Conservation (phyloP, 768 basidiomycete genomes). For the Amanita thiersii region DNA sequence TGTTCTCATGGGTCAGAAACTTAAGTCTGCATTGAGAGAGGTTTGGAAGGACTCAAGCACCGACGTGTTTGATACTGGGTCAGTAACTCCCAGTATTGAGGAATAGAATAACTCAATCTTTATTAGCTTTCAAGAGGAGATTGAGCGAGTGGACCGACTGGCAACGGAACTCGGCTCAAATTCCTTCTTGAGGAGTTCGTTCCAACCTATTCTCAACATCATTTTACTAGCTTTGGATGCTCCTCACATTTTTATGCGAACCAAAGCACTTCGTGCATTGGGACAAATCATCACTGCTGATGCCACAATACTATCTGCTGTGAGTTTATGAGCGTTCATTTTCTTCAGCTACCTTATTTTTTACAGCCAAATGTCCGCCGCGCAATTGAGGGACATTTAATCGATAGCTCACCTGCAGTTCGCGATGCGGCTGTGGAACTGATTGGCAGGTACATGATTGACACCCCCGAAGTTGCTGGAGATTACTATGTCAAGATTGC, state of each 20-base stretch:
- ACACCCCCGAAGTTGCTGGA: conserved; percentile 78
- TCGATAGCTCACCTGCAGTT: conserved; percentile 89
- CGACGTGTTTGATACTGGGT: conserved; percentile 85
- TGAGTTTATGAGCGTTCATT: conserved; percentile 25
- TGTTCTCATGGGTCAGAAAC: conserved; percentile 39
- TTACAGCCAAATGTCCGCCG: conserved; percentile 67
- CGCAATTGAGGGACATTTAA: conserved; percentile 83
- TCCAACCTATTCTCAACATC: conserved; percentile 75
- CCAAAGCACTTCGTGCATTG: conserved; percentile 86
- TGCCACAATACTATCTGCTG: conserved; percentile 69
- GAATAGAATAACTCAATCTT: not conserved
- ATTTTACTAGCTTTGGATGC: conserved; percentile 78
- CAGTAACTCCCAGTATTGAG: conserved; percentile 14
- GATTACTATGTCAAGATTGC: conserved; percentile 87
- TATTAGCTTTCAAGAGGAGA: conserved; percentile 64
- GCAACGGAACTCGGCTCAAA: conserved; percentile 72
- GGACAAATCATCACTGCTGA: conserved; percentile 89
- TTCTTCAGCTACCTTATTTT: conserved; percentile 3
- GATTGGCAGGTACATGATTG: conserved; percentile 95
- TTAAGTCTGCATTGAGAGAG: conserved; percentile 58
- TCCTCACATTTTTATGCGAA: conserved; percentile 84
- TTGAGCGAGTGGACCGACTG: conserved; percentile 54
- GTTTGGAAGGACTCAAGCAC: conserved; percentile 64
- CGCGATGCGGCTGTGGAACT: conserved; percentile 96
- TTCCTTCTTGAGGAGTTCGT: conserved; percentile 70